Evolutionary conservation across 257 asterid species (phyloP).

Genomic region (Orobanche coerulescens): DNA sequence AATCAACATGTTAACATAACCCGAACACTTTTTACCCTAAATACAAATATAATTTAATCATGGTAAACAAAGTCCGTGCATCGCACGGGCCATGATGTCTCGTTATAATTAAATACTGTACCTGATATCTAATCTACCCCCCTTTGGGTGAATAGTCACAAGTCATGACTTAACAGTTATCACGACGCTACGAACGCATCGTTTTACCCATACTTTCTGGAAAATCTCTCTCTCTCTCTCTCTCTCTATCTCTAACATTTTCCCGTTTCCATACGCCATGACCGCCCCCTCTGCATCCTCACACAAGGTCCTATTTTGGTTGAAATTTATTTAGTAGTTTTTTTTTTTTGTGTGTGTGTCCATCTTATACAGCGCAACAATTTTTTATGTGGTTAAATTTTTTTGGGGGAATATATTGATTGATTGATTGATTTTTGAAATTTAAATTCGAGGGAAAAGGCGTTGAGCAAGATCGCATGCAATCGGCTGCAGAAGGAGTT

Average conservation of each 20-base stretch:
- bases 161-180: no score
- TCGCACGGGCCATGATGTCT: no score
- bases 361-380: background rate
- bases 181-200: background rate
- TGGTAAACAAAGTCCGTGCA: no score
- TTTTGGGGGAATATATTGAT: background rate
- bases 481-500: constrained; percentile 95
- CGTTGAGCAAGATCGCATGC: constrained; percentile 93
- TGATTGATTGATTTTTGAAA: constrained; percentile 17
- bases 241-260: constrained; percentile 19
- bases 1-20: no score
- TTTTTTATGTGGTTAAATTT: no score
- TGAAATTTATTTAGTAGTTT: background rate
- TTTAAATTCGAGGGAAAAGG: constrained; percentile 34
- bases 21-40: no score
- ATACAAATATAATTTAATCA: no score
- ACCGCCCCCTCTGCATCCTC: constrained; percentile 47
- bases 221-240: background rate
- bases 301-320: constrained; percentile 35
- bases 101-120: no score
- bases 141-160: no score
- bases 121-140: no score
- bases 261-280: constrained; percentile 29
- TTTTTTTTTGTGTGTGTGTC: background rate
- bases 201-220: background rate